These are phyloP conservation scores for Umbelopsis isabellina DNA, from an alignment of 192 early-diverging fungal genomes.

Conservation along the genomic window DNA sequence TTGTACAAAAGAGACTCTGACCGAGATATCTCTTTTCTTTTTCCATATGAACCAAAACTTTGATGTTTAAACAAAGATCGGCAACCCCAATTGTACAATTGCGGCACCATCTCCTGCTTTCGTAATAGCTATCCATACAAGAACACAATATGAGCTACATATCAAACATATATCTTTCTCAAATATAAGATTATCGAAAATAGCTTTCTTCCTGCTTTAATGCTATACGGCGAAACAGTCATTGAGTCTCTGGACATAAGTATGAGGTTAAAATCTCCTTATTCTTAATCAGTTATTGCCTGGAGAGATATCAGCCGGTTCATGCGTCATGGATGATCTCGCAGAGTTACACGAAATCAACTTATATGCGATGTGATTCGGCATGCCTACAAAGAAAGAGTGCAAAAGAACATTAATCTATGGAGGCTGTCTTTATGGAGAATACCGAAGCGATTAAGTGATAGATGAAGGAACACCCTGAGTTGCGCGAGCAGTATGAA, in stretches of 20 bases:
- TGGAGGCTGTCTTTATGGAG: background rate
- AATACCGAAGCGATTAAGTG: background rate
- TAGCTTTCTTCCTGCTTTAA: background rate
- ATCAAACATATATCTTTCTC: too few species aligned
- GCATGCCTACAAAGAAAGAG: background rate
- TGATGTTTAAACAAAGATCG: too few species aligned
- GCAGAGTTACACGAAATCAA: background rate
- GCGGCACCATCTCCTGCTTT: too few species aligned
- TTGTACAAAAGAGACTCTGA: too few species aligned
- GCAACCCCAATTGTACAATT: too few species aligned
- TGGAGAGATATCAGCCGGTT: constrained; percentile 5
- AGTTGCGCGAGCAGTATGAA: constrained; percentile 3
- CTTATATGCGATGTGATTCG: background rate
- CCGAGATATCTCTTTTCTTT: too few species aligned
- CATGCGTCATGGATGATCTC: background rate
- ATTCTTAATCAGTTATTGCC: background rate
- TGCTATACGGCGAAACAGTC: background rate
- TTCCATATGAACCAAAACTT: too few species aligned
- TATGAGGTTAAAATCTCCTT: constrained; percentile 5
- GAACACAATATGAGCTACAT: too few species aligned
- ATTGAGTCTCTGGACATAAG: constrained; percentile 4
- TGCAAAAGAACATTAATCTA: background rate
- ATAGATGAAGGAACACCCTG: constrained; percentile 1
- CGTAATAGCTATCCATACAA: too few species aligned
- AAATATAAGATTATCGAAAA: too few species aligned